Base-by-base conservation (phyloP, 2,329 filamentous ascomycete genomes). In the Xylariaceae sp. region DNA sequence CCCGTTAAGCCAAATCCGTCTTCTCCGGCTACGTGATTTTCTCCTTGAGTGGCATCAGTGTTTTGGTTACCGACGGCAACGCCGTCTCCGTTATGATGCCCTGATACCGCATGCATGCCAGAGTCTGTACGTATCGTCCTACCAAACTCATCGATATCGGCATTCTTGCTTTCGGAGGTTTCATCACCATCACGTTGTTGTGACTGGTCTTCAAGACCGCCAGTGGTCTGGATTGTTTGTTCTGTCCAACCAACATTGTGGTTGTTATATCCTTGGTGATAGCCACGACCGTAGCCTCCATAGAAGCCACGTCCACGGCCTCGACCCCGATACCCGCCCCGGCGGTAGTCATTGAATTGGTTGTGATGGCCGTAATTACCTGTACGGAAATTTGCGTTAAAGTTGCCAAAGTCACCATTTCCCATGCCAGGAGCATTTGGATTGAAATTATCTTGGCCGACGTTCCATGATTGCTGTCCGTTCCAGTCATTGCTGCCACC, bases 381-480 rank as follows among this genome's bases (percentile, higher is more conserved):
- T 81, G 83, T 83, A 67, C 78, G 77, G 74, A 78, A 87, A 72
- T 82, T 83, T 75, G 81, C 75, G 75, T 85, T 85, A 79, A 83
- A 82, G 72, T 78, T 77, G 72, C 83, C 84, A 81, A 79, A 88
- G 72, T 87, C 84, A 86, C 83, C 81, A 75, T 76, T 76, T 70
- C 81, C 82, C 79, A 87, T 87, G 76, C 81, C 81, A 77, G 79
- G 78, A 79, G 81, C 81, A 86, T 81, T 88, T 85, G 81, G 78
- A 82, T 81, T 89, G 83, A 81, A 88, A 85, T 87, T 89, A 87
- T 87, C 84, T 84, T 85, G 83, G 76, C 81, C 79, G 76, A 81
- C 79, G 83, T 83, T 86, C 85, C 84, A 89, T 76, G 83, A 81
- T 72, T 87, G 83, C 71, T 85, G 83, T 74, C 77, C 77, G 75